These are phyloP conservation scores for Chimonanthus salicifolius DNA, from an alignment of 164 flowering plant species.

Conservation along the genomic window DNA sequence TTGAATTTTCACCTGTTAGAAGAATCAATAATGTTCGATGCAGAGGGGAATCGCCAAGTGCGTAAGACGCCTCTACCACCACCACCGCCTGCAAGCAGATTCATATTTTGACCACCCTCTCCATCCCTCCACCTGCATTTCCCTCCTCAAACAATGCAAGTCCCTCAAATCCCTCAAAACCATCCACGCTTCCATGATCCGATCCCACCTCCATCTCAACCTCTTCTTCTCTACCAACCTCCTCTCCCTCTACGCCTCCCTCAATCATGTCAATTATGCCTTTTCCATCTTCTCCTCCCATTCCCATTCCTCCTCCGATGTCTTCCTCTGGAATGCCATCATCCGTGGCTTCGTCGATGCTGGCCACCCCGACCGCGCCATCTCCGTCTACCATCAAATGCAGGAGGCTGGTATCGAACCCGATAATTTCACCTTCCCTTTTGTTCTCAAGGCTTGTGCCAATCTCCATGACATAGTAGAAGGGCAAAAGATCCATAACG, in stretches of 20 bases:
- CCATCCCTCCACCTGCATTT: constrained; percentile 10
- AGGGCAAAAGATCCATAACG: constrained; percentile 17
- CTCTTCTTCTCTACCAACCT: constrained; percentile 32
- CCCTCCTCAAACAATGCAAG: constrained; percentile 13
- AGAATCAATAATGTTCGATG: no score
- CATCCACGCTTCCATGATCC: constrained; percentile 26
- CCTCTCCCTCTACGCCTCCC: constrained; percentile 25
- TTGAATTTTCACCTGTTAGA: no score
- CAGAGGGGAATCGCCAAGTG: no score
- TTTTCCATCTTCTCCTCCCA: constrained; percentile 22
- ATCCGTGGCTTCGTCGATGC: constrained; percentile 24
- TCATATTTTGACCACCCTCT: neutral
- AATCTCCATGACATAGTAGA: constrained; percentile 8
- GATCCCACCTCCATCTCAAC: constrained; percentile 21
- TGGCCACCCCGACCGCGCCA: neutral
- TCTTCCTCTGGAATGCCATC: constrained; percentile 30
- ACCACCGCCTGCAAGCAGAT: no score
- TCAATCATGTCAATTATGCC: constrained; percentile 22
- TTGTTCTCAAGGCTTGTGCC: constrained; percentile 28
- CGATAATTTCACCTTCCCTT: constrained; percentile 32
- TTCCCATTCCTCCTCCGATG: constrained; percentile 12
- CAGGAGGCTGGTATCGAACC: constrained; percentile 13
- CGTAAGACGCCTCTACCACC: no score
- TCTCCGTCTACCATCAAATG: constrained; percentile 22
- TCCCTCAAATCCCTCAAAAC: constrained; percentile 16